Conservation (phyloP, 176 grass and related monocot species). For the Areca catechu region DNA sequence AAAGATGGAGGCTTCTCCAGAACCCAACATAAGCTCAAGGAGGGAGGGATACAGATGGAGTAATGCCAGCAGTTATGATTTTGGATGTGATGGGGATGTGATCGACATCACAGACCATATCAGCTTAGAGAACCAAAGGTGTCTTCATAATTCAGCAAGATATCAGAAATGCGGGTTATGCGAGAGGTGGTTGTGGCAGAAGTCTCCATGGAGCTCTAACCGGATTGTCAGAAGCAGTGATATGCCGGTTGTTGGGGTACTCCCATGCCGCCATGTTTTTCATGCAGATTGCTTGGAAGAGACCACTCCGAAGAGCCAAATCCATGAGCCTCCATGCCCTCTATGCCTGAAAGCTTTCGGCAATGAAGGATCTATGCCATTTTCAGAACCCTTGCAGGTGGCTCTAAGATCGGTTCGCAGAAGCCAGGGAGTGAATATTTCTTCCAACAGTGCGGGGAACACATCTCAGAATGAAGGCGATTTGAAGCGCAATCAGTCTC, state of each 20-base stretch:
- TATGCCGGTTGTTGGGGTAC: slow-evolving; percentile 80
- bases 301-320: slow-evolving; percentile 65
- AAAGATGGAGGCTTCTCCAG: slow-evolving; percentile 79
- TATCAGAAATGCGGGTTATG: slow-evolving; percentile 67
- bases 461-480: slow-evolving; percentile 20
- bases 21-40: slow-evolving; percentile 51
- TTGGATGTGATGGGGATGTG: slow-evolving; percentile 73
- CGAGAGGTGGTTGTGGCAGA: slow-evolving; percentile 69
- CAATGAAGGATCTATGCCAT: slow-evolving; percentile 41
- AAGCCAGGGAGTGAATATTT: slow-evolving; percentile 25
- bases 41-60: slow-evolving; percentile 96
- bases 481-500: slow-evolving; percentile 40
- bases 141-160: slow-evolving; percentile 36
- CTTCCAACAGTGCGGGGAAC: slow-evolving; percentile 29
- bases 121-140: slow-evolving; percentile 54
- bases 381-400: slow-evolving; percentile 82
- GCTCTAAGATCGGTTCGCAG: slow-evolving; percentile 44
- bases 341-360: slow-evolving; percentile 40
- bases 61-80: slow-evolving; percentile 81
- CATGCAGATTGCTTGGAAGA: slow-evolving; percentile 96
- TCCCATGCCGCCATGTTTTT: slow-evolving; percentile 75
- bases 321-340: slow-evolving; percentile 69
- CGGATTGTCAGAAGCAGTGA: slow-evolving; percentile 61
- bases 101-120: slow-evolving; percentile 69
- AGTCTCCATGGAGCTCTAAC: slow-evolving; percentile 83